phyloP scores from a whole-genome alignment of 257 asterid species.

The Fraxinus pennsylvanica region DNA sequence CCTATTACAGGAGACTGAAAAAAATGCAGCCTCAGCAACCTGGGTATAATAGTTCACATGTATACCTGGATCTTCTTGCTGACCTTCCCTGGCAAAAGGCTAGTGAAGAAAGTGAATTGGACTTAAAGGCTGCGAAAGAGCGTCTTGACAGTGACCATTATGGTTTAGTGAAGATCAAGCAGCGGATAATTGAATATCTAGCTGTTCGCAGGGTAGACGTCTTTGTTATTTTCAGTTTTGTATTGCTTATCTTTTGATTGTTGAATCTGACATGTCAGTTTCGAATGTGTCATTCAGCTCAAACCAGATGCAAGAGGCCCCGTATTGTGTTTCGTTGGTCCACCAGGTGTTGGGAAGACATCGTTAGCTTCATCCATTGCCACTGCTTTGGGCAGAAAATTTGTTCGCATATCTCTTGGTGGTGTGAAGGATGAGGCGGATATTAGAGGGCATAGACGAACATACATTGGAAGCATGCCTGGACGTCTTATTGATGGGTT shows the following conservation, averaged over 20 bases:
- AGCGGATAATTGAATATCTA: constrained; percentile 92
- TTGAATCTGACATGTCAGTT: constrained; percentile 23
- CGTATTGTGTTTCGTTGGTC: constrained; percentile 96
- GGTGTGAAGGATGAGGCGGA: constrained; percentile 99
- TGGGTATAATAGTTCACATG: constrained; percentile 92
- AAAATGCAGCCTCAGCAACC: constrained; percentile 99
- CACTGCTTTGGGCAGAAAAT: constrained; percentile 94
- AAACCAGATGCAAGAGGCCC: constrained; percentile 99
- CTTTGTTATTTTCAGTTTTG: constrained; percentile 19
- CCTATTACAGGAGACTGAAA: constrained; percentile 79
- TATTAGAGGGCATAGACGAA: constrained; percentile 96
- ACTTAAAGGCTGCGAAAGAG: constrained; percentile 85
- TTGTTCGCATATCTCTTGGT: constrained; percentile 93
- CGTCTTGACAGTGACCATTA: constrained; percentile 90
- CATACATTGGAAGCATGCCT: constrained; percentile 99
- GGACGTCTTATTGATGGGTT: constrained; percentile 99
- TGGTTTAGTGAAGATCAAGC: constrained; percentile 92
- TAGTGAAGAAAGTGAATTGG: constrained; percentile 77
- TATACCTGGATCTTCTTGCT: constrained; percentile 94
- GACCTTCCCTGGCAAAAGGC: constrained; percentile 97
- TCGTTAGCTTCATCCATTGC: constrained; percentile 98
- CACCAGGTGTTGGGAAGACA: constrained; percentile 99
- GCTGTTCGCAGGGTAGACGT: constrained; percentile 92
- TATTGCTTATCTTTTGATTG: constrained; percentile 18
- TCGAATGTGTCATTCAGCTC: constrained; percentile 60